Evolutionary conservation across 306 rosid species (phyloP), one percentile per base, ranked within the genome.

Genomic region (Rosa chinensis): DNA sequence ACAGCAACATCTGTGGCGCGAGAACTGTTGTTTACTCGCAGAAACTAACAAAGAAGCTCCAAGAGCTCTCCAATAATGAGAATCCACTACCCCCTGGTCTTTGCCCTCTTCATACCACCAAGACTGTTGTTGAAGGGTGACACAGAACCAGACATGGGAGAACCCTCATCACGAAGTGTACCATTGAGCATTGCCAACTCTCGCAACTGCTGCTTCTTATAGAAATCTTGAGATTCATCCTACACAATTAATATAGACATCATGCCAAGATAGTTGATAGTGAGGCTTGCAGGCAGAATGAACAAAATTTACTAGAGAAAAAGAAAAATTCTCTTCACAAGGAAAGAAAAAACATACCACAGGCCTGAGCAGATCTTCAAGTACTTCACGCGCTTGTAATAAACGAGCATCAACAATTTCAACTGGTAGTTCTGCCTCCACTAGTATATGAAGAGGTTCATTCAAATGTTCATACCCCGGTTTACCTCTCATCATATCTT

Each of bases 51-150:
- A 76, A 82, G 82, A 81, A 85, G 91, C 88, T 86, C 88, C 83
- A 75, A 89, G 78, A 83, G 87, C 88, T 79, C 61, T 78, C 82
- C 68, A 68, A 78, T 40, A 45, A 59, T 77, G 66, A 32, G 68
- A 58, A 78, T 72, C 43, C 50, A 75, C 83, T 87, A 93, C 83
- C 94, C 96, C 93, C 97, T 87, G 81, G 99, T 96, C 81, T 96
- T 96, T 71, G 99, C 99, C 87, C 99, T 91, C 92, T 96, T 96
- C 98, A 93, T 91, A 73, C 99, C 99, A 73, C 99, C 99, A 3
- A 96, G 98, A 88, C 92, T 96, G 91, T 93, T 96, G 86, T 89
- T 87, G 88, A 88, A 82, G 37, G 89, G 99, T 42, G 99, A 96
- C 71, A 90, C 86, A 3, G 96, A 96, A 67, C 99, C 95, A 0